Conservation (phyloP, 495 filamentous ascomycete species). For the Penicillium arizonense region DNA sequence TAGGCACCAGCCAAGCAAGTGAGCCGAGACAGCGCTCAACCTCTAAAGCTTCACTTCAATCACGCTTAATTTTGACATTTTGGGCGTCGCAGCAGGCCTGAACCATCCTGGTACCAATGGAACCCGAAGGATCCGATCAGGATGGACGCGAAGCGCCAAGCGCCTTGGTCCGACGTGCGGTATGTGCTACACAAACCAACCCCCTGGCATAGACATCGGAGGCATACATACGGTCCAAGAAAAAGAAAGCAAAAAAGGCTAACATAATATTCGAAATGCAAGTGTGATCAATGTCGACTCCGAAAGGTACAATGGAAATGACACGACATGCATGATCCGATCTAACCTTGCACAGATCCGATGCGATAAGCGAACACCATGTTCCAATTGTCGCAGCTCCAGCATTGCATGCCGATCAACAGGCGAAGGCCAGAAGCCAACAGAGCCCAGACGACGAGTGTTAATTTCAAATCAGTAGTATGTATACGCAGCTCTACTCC, state of each 20-base stretch:
- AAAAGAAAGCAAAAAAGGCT: neutral
- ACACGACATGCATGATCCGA: neutral
- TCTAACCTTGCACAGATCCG: slow-evolving; percentile 29
- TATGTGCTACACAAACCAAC: slow-evolving; percentile 26
- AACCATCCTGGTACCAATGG: slow-evolving; percentile 19
- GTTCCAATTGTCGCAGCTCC: slow-evolving; percentile 47
- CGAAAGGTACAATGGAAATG: slow-evolving; percentile 43
- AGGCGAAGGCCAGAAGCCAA: slow-evolving; percentile 56
- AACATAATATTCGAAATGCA: slow-evolving; percentile 8
- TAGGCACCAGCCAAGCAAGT: neutral
- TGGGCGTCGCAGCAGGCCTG: neutral
- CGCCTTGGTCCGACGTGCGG: slow-evolving; percentile 25
- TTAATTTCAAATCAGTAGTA: slow-evolving; percentile 71
- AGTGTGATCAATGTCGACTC: slow-evolving; percentile 52
- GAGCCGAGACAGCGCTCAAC: neutral
- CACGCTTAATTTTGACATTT: neutral
- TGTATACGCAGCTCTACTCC: slow-evolving; percentile 8
- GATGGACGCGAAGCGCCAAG: slow-evolving; percentile 21
- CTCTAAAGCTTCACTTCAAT: neutral
- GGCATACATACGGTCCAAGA: neutral
- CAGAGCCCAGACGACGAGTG: slow-evolving; percentile 59
- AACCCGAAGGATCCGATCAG: slow-evolving; percentile 35
- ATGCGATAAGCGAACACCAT: slow-evolving; percentile 45
- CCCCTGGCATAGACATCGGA: neutral
- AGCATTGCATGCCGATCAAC: slow-evolving; percentile 54